Conservation (phyloP, 208 protist species). For the Leishmania gerbilli region DNA sequence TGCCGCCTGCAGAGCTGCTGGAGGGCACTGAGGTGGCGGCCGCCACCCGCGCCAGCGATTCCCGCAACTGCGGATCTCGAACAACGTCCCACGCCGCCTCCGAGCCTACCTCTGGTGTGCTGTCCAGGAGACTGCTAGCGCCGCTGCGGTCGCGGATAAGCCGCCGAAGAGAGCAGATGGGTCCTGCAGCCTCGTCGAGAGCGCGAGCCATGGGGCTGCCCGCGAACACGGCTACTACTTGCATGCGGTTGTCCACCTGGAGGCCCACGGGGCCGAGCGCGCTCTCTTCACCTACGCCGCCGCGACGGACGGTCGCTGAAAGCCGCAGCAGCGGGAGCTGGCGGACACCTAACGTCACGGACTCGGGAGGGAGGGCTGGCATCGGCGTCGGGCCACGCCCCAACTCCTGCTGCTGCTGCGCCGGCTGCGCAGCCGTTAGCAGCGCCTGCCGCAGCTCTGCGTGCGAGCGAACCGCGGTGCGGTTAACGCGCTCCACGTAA, state of each 20-base stretch:
- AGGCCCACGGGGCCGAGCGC: conserved; percentile 60
- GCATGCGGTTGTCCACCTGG: conserved; percentile 58
- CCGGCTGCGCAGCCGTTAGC: conserved; percentile 20
- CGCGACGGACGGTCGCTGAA: conserved; percentile 40
- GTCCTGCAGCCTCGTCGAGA: conserved; percentile 40
- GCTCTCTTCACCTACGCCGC: conserved; percentile 26
- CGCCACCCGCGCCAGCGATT: not conserved
- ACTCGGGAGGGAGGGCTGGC: conserved; percentile 33
- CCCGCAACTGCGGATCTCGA: conserved; percentile 12
- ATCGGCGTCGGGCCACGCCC: not conserved
- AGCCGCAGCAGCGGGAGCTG: conserved; percentile 64
- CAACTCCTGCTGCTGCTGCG: not conserved
- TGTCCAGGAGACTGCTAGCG: not conserved
- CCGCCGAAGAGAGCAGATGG: conserved; percentile 48
- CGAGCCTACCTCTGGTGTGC: not conserved
- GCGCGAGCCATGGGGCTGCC: conserved; percentile 53
- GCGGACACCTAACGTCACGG: conserved; percentile 61
- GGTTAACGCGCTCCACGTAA: conserved; percentile 61
- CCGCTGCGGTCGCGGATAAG: conserved; percentile 34
- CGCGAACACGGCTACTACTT: conserved; percentile 37
- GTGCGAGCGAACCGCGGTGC: conserved; percentile 32
- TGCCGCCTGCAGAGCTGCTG: not conserved
- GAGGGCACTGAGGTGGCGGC: not conserved
- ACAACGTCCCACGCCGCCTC: conserved; percentile 15
- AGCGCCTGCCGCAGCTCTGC: conserved; percentile 34